Evolutionary conservation across 192 early-diverging fungal genomes (phyloP), one percentile per base, ranked within the genome.

Genomic region (Coemansia sp.): DNA sequence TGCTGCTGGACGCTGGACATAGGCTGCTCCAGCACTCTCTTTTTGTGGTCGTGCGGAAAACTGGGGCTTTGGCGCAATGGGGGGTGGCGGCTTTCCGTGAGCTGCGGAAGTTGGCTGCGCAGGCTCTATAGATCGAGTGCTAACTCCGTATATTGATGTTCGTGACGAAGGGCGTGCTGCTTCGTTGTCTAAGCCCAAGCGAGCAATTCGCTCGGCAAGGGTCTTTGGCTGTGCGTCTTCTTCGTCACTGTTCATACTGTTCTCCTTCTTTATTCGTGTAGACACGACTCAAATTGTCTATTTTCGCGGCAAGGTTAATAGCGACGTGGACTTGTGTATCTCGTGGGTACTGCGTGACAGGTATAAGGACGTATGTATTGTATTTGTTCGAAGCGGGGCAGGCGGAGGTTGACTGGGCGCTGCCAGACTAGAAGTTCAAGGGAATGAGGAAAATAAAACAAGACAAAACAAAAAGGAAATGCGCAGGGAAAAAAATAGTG

Each of bases 121-220:
- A 8, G 23, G 23, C 46, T 61, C 42, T 46, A 46, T 46, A 29
- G 52, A 53, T 53, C 52, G 52, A 10, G 26, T 28, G 16, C 26
- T 53, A 31, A 16, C 55, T 57, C 55, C 55, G n/a, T 30, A 57
- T 15, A 57, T n/a, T 28, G 56, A 34, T 21, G 53, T 23, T 3
- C 62, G 68, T 18, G 68, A 64, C 37, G 62, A 26, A 33, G 72
- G 66, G 12, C 72, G 55, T 7, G 66, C 40, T 60, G 51, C 28
- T 39, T 66, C 63, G 7, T 37, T 39, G 46, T 75, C 64, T 34
- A 81, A 66, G 31, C 79, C 79, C 59, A 81, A 59, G 30, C 62
- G 61, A 33, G 79, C 79, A 63, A 81, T 81, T 46, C 79, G 65
- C 64, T 81, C 79, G 12, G 79, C 79, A 55, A 81, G 66, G 48